Base-by-base conservation (phyloP, 805 yeast species). In the Metschnikowia continentalis region DNA sequence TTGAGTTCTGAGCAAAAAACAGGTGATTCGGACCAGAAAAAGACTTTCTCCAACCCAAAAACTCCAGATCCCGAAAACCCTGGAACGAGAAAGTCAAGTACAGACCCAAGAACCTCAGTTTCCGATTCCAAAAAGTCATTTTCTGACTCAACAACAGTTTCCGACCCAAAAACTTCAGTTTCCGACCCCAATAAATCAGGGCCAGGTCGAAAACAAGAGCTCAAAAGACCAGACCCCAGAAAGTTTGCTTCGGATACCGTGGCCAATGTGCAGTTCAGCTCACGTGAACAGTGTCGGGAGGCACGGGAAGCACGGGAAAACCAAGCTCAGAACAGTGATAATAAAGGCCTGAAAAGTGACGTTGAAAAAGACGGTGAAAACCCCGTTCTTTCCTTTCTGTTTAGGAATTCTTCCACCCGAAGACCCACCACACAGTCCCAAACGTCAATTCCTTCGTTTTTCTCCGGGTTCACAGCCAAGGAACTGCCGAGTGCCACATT, bases 371-470 rank as follows among this genome's bases (percentile, higher is more conserved):
- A 40, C 11, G 8, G 19, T 6, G 53, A 47, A n/a, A 35, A 35
- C 33, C 22, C 43, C 39, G 53, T 36, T 11, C 48, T 45, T 26
- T 39, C 55, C 6, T 52, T 52, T 20, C 56, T 47, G 48, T 45
- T 45, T 38, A 47, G 35, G 10, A 44, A 22, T 17, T 35, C 41
- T 1, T 13, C 53, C 3, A 36, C 33, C 17, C 35, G 54, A 36
- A 48, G 35, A 33, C 35, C 41, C 41, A 36, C 40, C 11, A 15
- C 47, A 32, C 48, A 50, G 15, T 46, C 54, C 4, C 55, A 43
- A 32, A 23, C 49, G 6, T 46, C 46, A 3, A 26, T 26, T 17
- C 50, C 51, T 13, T 49, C 46, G 46, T n/a, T 42, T 26, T 42
- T 37, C 35, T 19, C 40, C 15, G 35, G 35, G 22, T 32, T 40